Evolutionary conservation across 805 yeast genomes (phyloP).

Genomic region (Yamadazyma sp.): DNA sequence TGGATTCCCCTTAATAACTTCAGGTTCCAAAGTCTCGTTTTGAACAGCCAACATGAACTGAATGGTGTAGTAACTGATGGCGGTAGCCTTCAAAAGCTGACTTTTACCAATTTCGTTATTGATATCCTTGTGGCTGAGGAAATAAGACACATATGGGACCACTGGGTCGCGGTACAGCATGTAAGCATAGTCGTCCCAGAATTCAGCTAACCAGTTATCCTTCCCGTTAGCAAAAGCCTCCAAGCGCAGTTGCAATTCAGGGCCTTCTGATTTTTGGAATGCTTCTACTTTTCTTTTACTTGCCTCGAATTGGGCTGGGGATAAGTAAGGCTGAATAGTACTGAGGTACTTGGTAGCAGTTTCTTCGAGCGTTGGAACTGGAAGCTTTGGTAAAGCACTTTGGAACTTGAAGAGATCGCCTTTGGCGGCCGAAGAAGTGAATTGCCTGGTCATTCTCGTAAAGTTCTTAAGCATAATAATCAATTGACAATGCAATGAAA

Average conservation of each 20-base stretch:
- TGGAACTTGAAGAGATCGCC: conserved; percentile 77
- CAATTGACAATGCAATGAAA: not conserved
- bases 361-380: conserved; percentile 77
- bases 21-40: conserved; percentile 75
- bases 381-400: conserved; percentile 72
- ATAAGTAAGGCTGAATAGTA: conserved; percentile 68
- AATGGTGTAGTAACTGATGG: conserved; percentile 64
- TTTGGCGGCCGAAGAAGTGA: conserved; percentile 35
- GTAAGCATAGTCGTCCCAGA: conserved; percentile 95
- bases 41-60: conserved; percentile 68
- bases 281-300: conserved; percentile 62
- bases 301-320: conserved; percentile 47
- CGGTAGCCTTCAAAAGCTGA: conserved; percentile 73
- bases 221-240: conserved; percentile 53
- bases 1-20: conserved; percentile 73
- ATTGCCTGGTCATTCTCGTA: conserved; percentile 16
- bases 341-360: conserved; percentile 70
- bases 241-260: conserved; percentile 66
- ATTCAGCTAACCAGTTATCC: conserved; percentile 86
- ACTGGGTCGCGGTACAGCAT: conserved; percentile 89
- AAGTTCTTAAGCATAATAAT: conserved; percentile 10
- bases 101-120: conserved; percentile 55
- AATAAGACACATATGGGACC: conserved; percentile 92
- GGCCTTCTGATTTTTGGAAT: conserved; percentile 60
- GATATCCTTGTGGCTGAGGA: conserved; percentile 77